These are phyloP conservation scores for Aspergillus proliferans DNA, from an alignment of 2,329 filamentous ascomycete species.

Conservation along the genomic window DNA sequence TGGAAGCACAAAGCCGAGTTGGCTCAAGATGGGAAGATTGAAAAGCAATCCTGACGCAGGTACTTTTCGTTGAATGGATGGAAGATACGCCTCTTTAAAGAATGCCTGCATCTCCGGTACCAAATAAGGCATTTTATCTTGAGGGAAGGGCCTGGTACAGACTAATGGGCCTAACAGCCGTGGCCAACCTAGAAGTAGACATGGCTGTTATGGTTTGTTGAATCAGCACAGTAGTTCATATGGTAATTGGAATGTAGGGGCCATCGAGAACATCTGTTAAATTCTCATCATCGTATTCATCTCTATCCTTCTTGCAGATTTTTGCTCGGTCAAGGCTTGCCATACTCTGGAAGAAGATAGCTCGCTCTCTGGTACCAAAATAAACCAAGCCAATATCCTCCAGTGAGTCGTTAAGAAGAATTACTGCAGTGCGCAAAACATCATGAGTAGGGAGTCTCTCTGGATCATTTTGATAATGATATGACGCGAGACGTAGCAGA, in stretches of 20 bases:
- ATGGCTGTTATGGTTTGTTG: neutral
- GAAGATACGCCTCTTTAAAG: neutral
- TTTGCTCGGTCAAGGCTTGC: neutral
- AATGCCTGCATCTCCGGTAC: neutral
- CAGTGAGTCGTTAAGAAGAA: neutral
- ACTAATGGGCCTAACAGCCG: neutral
- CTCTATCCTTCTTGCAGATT: neutral
- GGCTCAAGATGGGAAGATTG: neutral
- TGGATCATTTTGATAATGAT: conserved; percentile 1
- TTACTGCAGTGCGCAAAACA: neutral
- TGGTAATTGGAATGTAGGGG: neutral
- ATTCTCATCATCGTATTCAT: neutral
- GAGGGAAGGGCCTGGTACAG: neutral
- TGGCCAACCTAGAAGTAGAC: neutral
- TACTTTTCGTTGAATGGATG: neutral
- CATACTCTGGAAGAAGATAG: neutral
- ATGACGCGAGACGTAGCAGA: conserved; percentile 1
- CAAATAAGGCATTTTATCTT: neutral
- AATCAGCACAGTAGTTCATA: neutral
- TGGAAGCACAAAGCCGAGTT: neutral
- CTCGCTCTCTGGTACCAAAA: neutral
- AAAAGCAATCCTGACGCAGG: neutral
- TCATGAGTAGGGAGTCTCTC: neutral
- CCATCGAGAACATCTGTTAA: neutral
- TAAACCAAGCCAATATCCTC: neutral